These are phyloP conservation scores for Geotrichum europaeum DNA, from an alignment of 1,139 yeast species.

Conservation along the genomic window DNA sequence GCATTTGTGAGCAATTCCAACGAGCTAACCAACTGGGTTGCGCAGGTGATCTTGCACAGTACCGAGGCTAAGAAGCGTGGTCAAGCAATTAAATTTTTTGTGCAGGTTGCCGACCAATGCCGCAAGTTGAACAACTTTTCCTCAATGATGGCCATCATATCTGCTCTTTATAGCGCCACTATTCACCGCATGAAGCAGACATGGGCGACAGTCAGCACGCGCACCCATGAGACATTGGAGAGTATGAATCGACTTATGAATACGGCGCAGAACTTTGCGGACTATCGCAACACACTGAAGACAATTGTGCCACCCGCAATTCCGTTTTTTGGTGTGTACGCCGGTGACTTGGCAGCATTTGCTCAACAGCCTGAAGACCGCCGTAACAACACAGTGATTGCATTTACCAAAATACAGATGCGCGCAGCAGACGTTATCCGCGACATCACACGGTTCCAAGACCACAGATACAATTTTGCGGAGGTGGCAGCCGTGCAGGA, in stretches of 20 bases:
- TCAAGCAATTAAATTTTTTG: constrained; percentile 62
- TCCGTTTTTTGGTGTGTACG: constrained; percentile 86
- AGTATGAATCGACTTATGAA: constrained; percentile 81
- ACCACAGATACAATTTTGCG: constrained; percentile 57
- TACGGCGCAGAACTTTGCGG: constrained; percentile 76
- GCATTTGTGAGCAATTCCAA: constrained; percentile 72
- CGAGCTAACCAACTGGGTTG: constrained; percentile 75
- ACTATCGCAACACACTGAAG: constrained; percentile 73
- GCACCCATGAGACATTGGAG: constrained; percentile 48
- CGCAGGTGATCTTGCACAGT: constrained; percentile 61
- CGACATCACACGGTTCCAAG: constrained; percentile 70
- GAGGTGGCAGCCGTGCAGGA: constrained; percentile 60
- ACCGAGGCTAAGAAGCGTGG: constrained; percentile 64
- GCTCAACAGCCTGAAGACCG: constrained; percentile 40
- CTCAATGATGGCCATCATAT: constrained; percentile 86
- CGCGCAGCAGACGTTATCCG: constrained; percentile 67
- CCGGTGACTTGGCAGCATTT: constrained; percentile 83
- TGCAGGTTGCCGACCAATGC: constrained; percentile 75
- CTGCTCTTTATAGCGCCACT: constrained; percentile 82
- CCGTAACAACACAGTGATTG: constrained; percentile 48
- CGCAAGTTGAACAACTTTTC: constrained; percentile 73
- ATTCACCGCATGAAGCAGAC: constrained; percentile 78
- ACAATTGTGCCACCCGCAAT: constrained; percentile 76
- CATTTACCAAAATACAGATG: constrained; percentile 45
- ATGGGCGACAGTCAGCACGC: constrained; percentile 63